Evolutionary conservation across 345 rosid genomes (phyloP), one percentile per base, ranked within the genome.

Genomic region (Ceriops zippeliana): DNA sequence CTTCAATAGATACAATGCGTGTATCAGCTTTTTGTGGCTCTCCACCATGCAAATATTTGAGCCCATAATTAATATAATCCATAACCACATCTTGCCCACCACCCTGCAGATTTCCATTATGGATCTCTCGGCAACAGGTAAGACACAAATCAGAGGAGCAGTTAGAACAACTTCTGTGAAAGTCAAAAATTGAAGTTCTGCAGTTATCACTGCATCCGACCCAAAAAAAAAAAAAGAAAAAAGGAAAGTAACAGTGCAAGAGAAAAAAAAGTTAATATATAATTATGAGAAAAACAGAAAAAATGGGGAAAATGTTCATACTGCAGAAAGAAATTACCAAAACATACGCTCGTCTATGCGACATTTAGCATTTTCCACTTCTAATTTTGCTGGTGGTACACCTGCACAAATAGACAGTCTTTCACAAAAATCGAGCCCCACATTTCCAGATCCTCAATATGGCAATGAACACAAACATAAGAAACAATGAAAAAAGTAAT

Each of bases 131-230:
- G 52, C 79, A 76, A 46, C 79, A 76, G 21, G 16, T 9, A 66
- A 76, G 79, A 22, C 79, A 76, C 10, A 76, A 49, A 53, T 76
- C 79, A 70, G 63, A 76, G 13, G 26, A 74, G 67, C 79, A 75
- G 26, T 37, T 34, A 16, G 70, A 53, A 65, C 79, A 75, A 37
- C 71, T 76, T 62, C 71, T 61, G 51, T 76, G 75, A 61, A 56
- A 57, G n/a, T 71, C 69, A 57, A 58, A 71, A 20, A 71, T 71
- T 42, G 95, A 79, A 26, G 96, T 86, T 64, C 71, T 71, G 83
- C 96, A 90, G 70, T 67, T 78, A 75, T 87, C 74, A 54, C 90
- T 87, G 85, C 71, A 63, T 24, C 31, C 59, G 56, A 24, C 26
- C 26, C 26, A 24, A 24, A 24, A 24, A 24, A 24, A 26, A 28